phyloP scores from a whole-genome alignment of 257 asterid genomes.

The Anisodus acutangulus region DNA sequence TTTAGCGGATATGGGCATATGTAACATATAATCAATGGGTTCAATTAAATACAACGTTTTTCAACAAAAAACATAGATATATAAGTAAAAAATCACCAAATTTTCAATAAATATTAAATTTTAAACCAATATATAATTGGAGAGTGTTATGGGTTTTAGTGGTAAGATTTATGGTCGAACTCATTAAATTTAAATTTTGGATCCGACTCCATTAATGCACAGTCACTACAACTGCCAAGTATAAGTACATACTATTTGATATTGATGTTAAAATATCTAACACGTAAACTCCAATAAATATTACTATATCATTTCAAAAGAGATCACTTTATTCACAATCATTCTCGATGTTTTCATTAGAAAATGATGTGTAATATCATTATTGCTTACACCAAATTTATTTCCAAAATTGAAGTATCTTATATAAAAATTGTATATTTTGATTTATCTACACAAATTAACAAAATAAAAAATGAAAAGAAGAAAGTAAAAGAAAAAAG shows the following conservation, averaged over 20 bases:
- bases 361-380: neutral
- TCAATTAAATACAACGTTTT: neutral
- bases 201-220: neutral
- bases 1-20: neutral
- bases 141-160: neutral
- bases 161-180: neutral
- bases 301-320: neutral
- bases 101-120: conserved; percentile 1
- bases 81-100: neutral
- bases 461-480: neutral
- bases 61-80: neutral
- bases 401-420: neutral
- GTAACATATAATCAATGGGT: neutral
- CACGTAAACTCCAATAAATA: neutral
- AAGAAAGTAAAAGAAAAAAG: neutral
- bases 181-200: neutral
- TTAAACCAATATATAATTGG: neutral
- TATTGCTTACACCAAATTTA: neutral
- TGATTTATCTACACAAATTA: neutral
- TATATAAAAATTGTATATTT: neutral
- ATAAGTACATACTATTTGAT: neutral
- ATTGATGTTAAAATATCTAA: neutral
- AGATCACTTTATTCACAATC: neutral
- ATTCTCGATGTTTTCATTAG: neutral
- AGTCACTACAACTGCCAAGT: neutral